Base-by-base conservation (phyloP, 2,329 filamentous ascomycete species). In the Fusarium sp. region DNA sequence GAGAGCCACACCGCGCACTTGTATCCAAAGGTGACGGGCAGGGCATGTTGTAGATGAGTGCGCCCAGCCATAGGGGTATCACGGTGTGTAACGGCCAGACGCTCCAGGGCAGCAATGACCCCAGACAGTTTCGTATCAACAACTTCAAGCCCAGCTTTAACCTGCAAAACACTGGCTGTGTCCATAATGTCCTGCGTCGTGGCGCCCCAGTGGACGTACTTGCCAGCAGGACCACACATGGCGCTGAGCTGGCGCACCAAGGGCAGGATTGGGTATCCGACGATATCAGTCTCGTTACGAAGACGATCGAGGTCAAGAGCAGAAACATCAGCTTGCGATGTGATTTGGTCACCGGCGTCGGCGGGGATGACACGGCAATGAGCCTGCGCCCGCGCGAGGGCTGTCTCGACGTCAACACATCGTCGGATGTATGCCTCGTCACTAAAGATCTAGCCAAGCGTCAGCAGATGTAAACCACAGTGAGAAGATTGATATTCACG, bases 171-270 rank as follows among this genome's bases (percentile, higher is more conserved):
- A 14, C 84, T 86, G 0, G 88, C 88, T 0, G 86, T 80, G 70
- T 90, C 88, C 88, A 89, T 90, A 67, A 90, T 89, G 72, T 90
- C 88, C 71, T 90, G 88, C 0, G 88, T 90, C 0, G 88, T 90
- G 2, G 88, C 87, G 10, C 88, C 88, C 88, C 88, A 90, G 75
- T 90, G 88, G 12, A 90, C 85, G 72, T 88, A 90, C 6, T 66
- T 66, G 1, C 73, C 76, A 6, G 75, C 76, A 66, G 22, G 30
- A 7, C 68, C 68, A 5, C 71, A 71, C 35, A 60, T 58, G 22
- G 17, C 22, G 4, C 25, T 32, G 2, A 89, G 78, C 67, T 89
- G 87, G 38, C 84, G 81, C 4, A 89, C 85, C 14, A 89, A 74
- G 1, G 87, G 86, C 0, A 89, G 80, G 10, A 89, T 87, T 0